Percentiles rank a stretch among this genome's conserved stretches.
These are phyloP conservation scores for Raphanus hybrid DNA, from an alignment of 441 rosid genomes.

Conservation along the genomic window DNA sequence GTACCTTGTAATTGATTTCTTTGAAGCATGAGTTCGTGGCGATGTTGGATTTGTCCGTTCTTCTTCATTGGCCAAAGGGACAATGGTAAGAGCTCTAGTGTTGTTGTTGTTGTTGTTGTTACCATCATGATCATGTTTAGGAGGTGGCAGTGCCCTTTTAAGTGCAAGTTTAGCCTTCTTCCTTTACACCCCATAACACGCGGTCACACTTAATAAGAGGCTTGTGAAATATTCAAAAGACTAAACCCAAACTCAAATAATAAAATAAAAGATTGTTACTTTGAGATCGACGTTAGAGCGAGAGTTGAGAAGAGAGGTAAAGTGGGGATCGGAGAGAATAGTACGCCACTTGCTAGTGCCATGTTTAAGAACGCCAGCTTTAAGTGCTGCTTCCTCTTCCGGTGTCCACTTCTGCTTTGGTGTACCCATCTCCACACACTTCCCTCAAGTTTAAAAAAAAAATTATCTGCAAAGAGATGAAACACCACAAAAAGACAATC, in stretches of 20 bases:
- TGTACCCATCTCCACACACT: slow-evolving; percentile 58
- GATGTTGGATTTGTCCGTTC: slow-evolving; percentile 47
- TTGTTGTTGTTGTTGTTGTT: slow-evolving; percentile 31
- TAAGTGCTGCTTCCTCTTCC: no score
- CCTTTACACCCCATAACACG: slow-evolving; percentile 64
- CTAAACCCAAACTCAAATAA: no score
- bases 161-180: slow-evolving; percentile 67
- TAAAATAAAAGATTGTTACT: no score
- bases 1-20: slow-evolving; percentile 70
- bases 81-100: slow-evolving; percentile 39
- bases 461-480: no score
- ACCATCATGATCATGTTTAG: slow-evolving; percentile 46
- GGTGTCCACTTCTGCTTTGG: slow-evolving; percentile 84
- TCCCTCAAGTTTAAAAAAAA: not conserved
- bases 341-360: slow-evolving; percentile 78
- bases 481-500: no score
- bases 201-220: slow-evolving; percentile 48
- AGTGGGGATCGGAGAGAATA: slow-evolving; percentile 70
- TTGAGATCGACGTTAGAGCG: slow-evolving; percentile 80
- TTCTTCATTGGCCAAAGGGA: slow-evolving; percentile 44
- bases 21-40: slow-evolving; percentile 46
- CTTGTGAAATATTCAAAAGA: no score
- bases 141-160: slow-evolving; percentile 43
- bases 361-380: slow-evolving; percentile 67
- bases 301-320: slow-evolving; percentile 48